A percentile compares a stretch with the other conserved stretches of the same genome.
Conservation (phyloP, 768 basidiomycete species). For the Lanmaoa rubissima region DNA sequence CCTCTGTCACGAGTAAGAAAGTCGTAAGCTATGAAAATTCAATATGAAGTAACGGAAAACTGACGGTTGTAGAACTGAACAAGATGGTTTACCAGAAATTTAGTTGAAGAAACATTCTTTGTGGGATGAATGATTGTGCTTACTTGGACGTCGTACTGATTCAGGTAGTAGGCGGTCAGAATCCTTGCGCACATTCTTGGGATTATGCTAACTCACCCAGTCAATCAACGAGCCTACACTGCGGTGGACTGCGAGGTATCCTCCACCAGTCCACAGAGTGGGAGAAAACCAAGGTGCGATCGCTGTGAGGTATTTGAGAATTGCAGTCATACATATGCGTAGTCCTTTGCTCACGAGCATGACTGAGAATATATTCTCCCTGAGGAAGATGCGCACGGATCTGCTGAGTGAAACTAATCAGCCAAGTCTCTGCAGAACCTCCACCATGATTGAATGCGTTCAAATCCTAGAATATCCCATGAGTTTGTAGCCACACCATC, state of each 20-base stretch:
- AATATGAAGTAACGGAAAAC: neutral
- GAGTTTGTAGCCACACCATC: neutral
- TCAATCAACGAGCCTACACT: constrained; percentile 42
- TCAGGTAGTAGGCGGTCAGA: neutral
- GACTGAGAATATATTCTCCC: constrained; percentile 32
- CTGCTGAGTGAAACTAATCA: constrained; percentile 29
- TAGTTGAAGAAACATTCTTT: too few relatives aligned
- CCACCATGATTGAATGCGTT: constrained; percentile 21
- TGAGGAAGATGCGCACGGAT: constrained; percentile 31
- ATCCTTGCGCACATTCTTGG: neutral
- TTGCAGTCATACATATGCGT: too few relatives aligned
- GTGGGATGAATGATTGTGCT: neutral
- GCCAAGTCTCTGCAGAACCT: constrained; percentile 36
- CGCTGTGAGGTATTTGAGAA: constrained; percentile 23
- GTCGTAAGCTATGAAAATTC: too few relatives aligned
- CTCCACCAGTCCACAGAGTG: constrained; percentile 36
- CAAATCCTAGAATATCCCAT: constrained; percentile 26
- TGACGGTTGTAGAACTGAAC: constrained; percentile 26
- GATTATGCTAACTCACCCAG: constrained; percentile 33
- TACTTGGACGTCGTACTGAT: constrained; percentile 43
- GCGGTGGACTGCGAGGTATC: constrained; percentile 39
- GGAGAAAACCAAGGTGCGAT: constrained; percentile 44
- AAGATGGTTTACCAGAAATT: neutral
- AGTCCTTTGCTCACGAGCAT: constrained; percentile 32
- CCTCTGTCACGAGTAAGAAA: constrained; percentile 40